Base-by-base conservation (phyloP, 345 rosid species). In the Acer saccharum region DNA sequence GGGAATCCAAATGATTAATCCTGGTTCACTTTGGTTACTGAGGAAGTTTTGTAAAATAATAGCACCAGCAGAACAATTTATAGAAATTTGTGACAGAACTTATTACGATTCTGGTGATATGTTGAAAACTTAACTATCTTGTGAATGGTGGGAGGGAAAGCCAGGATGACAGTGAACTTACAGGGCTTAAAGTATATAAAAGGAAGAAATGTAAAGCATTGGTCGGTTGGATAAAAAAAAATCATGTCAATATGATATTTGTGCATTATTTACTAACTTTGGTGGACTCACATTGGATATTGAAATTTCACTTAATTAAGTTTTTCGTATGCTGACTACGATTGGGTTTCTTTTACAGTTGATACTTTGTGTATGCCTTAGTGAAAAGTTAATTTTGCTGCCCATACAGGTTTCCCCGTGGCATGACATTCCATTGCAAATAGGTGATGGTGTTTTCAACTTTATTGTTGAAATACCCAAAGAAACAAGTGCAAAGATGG, bases 401-500 rank as follows among this genome's bases (percentile, higher is more conserved):
- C 12, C 10, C 39, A 13, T 61, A 48, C 82, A 94, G 98, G 85
- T 97, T 64, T 97, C 98, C 76, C 99, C 98, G 14, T 94, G 98
- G 98, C 98, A 97, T 88, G 98, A 90, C 77, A 77, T 97, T 60
- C 99, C 98, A 1, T 74, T 94, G 88, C 90, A 85, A 23, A 78
- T 90, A 83, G 99, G 98, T 10, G 91, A 91, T 83, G 98, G 92
- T 21, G 88, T 84, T 67, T 97, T 83, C 85, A 91, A 92, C 91
- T 94, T 87, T 72, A 70, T 94, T 57, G 98, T 91, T 50, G 98
- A 97, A 79, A 93, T 97, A 72, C 97, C 99, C 54, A 94, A 90
- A 84, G 98, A 91, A 76, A 86, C 98, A 14, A 94, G 93, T 79
- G 98, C 98, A 0, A 97, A 97, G 85, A 97, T 97, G 98, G 99